Evolutionary conservation across 148 eudicot species (phyloP), one percentile per base, ranked within the genome.

Genomic region (Silene uniflora): DNA sequence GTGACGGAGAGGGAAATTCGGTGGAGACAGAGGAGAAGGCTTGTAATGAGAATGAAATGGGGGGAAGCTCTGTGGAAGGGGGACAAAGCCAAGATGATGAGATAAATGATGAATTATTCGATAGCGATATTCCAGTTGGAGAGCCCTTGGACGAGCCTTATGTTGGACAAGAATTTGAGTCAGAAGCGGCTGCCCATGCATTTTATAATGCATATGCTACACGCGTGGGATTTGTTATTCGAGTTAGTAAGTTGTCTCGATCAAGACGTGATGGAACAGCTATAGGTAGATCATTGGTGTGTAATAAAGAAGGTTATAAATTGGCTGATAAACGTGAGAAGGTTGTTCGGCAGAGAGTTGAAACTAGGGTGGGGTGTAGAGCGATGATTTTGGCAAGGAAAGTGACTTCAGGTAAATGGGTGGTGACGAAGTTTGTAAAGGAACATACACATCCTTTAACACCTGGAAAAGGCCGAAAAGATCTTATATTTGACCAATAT

Each of bases 351-450:
- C 97, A 89, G 77, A 85, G 98, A 76, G 90, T 77, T 19, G 98
- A 92, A 80, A 94, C 98, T 46, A 86, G 97, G 85, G 98, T 94
- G 72, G 98, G 98, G 69, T 95, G 98, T 83, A 89, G 92, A 79
- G 97, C 97, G 18, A 95, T 90, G 97, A 86, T 95, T 82, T 86
- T 90, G 78, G 91, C 90, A 73, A 86, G 98, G 84, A 95, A 92
- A 88, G 74, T 88, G 68, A 89, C 73, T 73, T 83, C 93, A 0
- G 97, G 97, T 17, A 95, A 86, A 86, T 95, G 98, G 98, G 83
- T 87, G 17, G 86, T 92, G 49, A 90, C 97, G 0, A 95, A 92
- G 83, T 95, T 88, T 76, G 92, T 89, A 21, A 92, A 87, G 86
- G 98, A 94, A 89, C 98, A 94, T 77, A 87, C 89, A 44, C 97